These are phyloP conservation scores for Cicer chorassanicum DNA, from an alignment of 306 rosid species.

Conservation along the genomic window DNA sequence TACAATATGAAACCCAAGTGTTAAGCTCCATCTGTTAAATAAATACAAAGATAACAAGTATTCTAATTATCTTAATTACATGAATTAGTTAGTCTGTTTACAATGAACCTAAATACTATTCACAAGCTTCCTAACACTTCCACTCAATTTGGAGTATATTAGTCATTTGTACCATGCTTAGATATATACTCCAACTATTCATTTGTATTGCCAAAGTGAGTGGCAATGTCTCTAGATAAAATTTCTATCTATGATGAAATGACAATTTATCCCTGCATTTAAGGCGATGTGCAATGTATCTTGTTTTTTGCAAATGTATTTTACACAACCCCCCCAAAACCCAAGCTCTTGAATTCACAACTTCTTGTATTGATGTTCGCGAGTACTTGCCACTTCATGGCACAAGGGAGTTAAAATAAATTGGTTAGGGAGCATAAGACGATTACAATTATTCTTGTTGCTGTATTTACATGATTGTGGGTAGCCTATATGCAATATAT, in stretches of 20 bases:
- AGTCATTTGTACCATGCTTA: neutral
- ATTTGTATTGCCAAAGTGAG: neutral
- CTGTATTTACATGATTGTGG: slow-evolving; percentile 2
- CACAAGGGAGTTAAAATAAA: neutral
- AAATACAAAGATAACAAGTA: neutral
- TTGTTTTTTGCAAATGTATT: neutral
- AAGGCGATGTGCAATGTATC: slow-evolving; percentile 2
- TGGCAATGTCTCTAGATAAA: neutral
- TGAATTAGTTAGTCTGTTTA: neutral
- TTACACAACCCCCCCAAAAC: no score
- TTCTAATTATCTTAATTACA: neutral
- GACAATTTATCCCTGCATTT: neutral
- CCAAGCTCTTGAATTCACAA: neutral
- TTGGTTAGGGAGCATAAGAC: neutral
- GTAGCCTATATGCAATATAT: neutral
- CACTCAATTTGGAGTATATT: neutral
- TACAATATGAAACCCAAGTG: neutral
- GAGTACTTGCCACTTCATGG: neutral
- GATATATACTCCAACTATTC: no score
- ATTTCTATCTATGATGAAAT: neutral
- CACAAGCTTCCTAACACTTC: neutral
- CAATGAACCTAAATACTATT: neutral
- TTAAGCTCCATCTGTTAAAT: neutral
- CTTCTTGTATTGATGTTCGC: neutral
- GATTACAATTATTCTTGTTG: slow-evolving; percentile 22